Evolutionary conservation across 163 green algal species (phyloP).

Genomic region (Chlorella variabilis): DNA sequence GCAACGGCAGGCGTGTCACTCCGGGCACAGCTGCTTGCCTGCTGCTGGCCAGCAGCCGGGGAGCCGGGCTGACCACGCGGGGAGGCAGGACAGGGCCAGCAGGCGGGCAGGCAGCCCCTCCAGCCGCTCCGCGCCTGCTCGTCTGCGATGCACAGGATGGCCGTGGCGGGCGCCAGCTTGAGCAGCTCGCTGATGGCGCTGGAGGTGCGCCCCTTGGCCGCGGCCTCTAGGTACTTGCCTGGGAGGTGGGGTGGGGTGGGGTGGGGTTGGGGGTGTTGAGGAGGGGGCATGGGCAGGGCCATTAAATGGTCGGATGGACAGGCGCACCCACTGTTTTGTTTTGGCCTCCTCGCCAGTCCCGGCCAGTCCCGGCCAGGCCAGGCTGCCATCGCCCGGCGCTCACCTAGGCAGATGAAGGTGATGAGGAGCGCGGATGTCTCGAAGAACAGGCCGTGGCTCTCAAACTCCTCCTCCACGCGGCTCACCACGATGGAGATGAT

Average conservation of each 20-base stretch:
- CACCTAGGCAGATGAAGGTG: conserved; percentile 84
- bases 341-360: too few relatives aligned
- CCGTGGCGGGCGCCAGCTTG: conserved; percentile 20
- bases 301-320: too few relatives aligned
- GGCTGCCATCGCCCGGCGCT: neutral
- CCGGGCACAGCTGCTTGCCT: too few relatives aligned
- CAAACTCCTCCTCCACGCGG: conserved; percentile 5
- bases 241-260: conserved; percentile 90
- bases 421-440: conserved; percentile 97
- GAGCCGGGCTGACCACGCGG: too few relatives aligned
- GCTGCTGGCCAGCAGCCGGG: too few relatives aligned
- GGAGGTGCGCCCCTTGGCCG: conserved; percentile 50
- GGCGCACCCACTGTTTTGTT: too few relatives aligned
- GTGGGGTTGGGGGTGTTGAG: neutral
- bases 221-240: conserved; percentile 96
- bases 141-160: conserved; percentile 33
- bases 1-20: too few relatives aligned
- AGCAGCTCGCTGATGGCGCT: conserved; percentile 35
- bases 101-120: too few relatives aligned
- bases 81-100: too few relatives aligned
- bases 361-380: too few relatives aligned
- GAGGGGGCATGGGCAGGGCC: too few relatives aligned
- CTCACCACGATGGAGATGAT: conserved; percentile 76
- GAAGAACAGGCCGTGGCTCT: conserved; percentile 86
- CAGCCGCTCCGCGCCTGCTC: too few relatives aligned